These are phyloP conservation scores for Rhizopogon vesiculosus DNA, from an alignment of 768 basidiomycete genomes.

Conservation along the genomic window DNA sequence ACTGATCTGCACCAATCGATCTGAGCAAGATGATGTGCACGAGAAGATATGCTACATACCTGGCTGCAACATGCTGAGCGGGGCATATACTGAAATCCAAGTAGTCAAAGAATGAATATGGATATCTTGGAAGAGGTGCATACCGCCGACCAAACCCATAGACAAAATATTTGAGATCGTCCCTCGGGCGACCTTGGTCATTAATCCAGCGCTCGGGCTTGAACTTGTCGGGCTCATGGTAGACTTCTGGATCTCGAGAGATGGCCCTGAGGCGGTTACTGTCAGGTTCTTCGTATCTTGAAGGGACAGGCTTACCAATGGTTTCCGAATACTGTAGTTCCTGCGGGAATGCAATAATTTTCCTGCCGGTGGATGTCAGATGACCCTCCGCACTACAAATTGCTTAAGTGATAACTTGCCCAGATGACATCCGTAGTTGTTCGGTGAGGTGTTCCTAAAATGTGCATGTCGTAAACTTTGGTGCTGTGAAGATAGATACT, in stretches of 20 bases:
- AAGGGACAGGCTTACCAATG: conserved; percentile 8
- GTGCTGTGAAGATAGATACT: no score
- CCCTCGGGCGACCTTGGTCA: neutral
- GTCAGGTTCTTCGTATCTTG: neutral
- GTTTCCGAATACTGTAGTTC: conserved; percentile 15
- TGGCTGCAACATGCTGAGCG: conserved; percentile 39
- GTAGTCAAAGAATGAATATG: no score
- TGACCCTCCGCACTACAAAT: neutral
- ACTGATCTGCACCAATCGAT: conserved; percentile 41
- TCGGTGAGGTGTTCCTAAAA: neutral
- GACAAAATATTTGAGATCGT: neutral
- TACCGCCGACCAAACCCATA: neutral
- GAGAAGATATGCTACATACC: neutral
- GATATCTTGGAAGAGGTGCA: neutral
- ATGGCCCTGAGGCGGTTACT: neutral
- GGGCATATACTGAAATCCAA: conserved; percentile 42
- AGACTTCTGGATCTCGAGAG: neutral
- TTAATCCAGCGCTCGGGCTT: neutral
- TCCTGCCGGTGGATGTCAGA: conserved; percentile 10
- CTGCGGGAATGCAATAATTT: conserved; percentile 18
- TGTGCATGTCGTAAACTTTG: neutral
- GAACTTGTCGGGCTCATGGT: neutral
- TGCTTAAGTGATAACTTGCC: neutral
- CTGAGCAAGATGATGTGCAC: neutral
- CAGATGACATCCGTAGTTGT: neutral